phyloP scores from a whole-genome alignment of 192 early-diverging fungal species.

The Backusella psychrophila region DNA sequence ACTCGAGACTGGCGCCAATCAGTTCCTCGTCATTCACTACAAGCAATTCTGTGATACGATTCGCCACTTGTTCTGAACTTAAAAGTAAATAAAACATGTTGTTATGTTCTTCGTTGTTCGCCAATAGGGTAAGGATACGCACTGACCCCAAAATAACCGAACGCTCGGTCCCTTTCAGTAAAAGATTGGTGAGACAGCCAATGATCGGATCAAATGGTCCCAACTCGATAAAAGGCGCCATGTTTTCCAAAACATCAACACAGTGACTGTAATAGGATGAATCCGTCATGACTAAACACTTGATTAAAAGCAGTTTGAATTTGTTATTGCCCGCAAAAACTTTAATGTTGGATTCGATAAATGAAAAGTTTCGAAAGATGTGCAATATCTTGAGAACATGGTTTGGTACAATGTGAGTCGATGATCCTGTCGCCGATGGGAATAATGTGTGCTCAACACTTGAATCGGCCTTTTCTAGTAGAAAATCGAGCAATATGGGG shows the following conservation, averaged over 20 bases:
- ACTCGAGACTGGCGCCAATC: constrained; percentile 65
- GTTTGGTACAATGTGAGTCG: background rate
- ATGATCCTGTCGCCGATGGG: background rate
- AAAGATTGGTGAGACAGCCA: constrained; percentile 54
- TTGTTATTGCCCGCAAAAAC: constrained; percentile 42
- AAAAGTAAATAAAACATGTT: constrained; percentile 55
- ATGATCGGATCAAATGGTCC: constrained; percentile 63
- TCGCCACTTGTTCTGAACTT: constrained; percentile 44
- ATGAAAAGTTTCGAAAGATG: constrained; percentile 74
- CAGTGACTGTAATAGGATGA: constrained; percentile 51
- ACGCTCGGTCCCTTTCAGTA: constrained; percentile 57
- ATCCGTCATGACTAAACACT: constrained; percentile 54
- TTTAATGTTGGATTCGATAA: constrained; percentile 57
- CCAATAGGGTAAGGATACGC: constrained; percentile 56
- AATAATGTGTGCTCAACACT: constrained; percentile 42
- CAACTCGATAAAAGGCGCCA: constrained; percentile 53
- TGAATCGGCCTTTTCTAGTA: constrained; percentile 59
- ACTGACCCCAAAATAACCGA: constrained; percentile 58
- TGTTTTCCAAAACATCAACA: constrained; percentile 73
- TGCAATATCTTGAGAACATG: constrained; percentile 42
- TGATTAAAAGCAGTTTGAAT: constrained; percentile 58
- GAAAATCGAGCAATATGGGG: constrained; percentile 57
- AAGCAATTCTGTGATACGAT: constrained; percentile 59
- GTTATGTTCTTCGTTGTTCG: constrained; percentile 38
- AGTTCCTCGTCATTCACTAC: constrained; percentile 66